A percentile compares a stretch with the other conserved stretches of the same genome.
Evolutionary conservation across 495 filamentous ascomycete genomes (phyloP).

Genomic region (Penicillium silybi): DNA sequence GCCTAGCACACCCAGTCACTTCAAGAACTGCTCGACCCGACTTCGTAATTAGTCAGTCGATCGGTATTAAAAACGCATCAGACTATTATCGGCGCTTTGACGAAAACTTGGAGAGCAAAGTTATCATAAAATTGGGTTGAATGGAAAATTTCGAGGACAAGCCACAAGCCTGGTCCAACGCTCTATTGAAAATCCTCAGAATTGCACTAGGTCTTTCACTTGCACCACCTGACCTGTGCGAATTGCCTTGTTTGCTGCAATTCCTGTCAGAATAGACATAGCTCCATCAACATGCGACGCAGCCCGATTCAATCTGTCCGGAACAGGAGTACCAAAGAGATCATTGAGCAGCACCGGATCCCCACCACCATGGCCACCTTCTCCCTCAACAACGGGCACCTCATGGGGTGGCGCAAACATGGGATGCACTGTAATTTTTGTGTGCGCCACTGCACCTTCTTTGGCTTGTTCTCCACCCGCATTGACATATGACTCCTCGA

Average conservation of each 20-base stretch:
- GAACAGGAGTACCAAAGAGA: slow-evolving; percentile 21
- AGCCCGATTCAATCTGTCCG: slow-evolving; percentile 22
- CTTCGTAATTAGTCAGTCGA: too few relatives aligned
- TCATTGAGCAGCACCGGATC: slow-evolving; percentile 29
- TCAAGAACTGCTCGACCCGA: too few relatives aligned
- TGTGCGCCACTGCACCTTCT: slow-evolving; percentile 36
- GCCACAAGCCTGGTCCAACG: too few relatives aligned
- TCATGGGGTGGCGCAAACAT: slow-evolving; percentile 29
- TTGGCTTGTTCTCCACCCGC: slow-evolving; percentile 29
- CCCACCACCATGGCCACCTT: slow-evolving; percentile 32
- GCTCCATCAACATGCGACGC: slow-evolving; percentile 51
- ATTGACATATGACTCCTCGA: slow-evolving; percentile 34
- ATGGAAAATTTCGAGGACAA: too few relatives aligned
- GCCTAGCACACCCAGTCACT: too few relatives aligned
- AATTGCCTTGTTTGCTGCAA: slow-evolving; percentile 54
- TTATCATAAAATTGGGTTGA: too few relatives aligned
- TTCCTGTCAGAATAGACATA: slow-evolving; percentile 52
- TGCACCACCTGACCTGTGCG: slow-evolving; percentile 41
- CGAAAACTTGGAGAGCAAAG: too few relatives aligned
- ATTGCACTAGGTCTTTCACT: slow-evolving; percentile 23
- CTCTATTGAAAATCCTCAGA: too few relatives aligned
- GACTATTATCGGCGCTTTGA: too few relatives aligned
- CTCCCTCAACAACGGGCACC: slow-evolving; percentile 19
- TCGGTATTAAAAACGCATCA: too few relatives aligned
- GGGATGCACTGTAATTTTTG: slow-evolving; percentile 41